A percentile compares a stretch with the other conserved stretches of the same genome.
These are phyloP conservation scores for Sarcocystis neurona DNA, from an alignment of 169 alveolate genomes.

Conservation along the genomic window DNA sequence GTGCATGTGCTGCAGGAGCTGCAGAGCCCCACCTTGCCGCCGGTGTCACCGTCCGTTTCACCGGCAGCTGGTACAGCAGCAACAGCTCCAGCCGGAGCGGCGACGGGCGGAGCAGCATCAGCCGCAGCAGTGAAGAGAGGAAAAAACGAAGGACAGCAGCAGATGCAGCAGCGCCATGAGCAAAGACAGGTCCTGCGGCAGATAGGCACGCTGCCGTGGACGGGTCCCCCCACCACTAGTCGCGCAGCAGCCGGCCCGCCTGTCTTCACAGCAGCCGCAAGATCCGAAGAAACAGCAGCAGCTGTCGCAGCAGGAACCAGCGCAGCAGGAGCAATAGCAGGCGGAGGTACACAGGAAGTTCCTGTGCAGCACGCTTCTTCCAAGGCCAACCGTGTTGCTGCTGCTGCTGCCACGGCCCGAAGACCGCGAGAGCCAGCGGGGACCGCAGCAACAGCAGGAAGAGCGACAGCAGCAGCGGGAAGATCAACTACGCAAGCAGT, in stretches of 20 bases:
- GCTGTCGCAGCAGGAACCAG: not conserved
- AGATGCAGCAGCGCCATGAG: too few relatives aligned
- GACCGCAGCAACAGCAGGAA: conserved; percentile 1
- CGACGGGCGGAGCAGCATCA: too few relatives aligned
- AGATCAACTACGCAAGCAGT: too few relatives aligned
- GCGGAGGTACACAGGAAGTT: not conserved
- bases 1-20: not conserved
- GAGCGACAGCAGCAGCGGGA: too few relatives aligned
- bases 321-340: not conserved
- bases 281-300: not conserved
- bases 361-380: too few relatives aligned
- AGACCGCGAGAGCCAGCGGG: not conserved
- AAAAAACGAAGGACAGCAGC: too few relatives aligned
- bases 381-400: not conserved
- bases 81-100: too few relatives aligned
- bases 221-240: conserved; percentile 4
- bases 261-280: not conserved
- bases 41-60: too few relatives aligned
- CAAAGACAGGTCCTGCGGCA: not conserved
- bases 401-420: too few relatives aligned
- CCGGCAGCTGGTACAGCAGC: not conserved
- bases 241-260: not conserved
- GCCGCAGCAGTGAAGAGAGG: too few relatives aligned
- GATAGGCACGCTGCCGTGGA: conserved; percentile 17
- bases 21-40: not conserved